phyloP scores from a whole-genome alignment of 257 asterid species.

The Solanum dulcamara region DNA sequence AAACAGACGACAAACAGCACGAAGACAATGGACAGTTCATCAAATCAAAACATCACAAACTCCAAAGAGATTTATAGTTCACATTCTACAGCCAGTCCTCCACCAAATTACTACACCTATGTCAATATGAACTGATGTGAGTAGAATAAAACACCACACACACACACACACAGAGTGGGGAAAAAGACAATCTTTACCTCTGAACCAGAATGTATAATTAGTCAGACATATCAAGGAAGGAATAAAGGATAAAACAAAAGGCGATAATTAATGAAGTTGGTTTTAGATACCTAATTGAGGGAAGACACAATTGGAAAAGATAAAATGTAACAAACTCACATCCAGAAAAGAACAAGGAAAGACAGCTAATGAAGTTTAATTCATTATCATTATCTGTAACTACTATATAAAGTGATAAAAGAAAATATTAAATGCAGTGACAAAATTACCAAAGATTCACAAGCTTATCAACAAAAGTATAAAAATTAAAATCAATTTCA shows the following conservation, averaged over 20 bases:
- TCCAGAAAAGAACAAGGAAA: not conserved
- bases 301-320: not conserved
- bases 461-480: not conserved
- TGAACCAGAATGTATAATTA: not conserved
- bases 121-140: not conserved
- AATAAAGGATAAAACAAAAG: not conserved
- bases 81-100: not conserved
- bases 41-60: not conserved
- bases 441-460: not conserved
- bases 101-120: not conserved
- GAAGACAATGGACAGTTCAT: not conserved
- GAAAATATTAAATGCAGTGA: not conserved
- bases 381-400: not conserved
- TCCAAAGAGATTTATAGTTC: not conserved
- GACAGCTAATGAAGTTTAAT: not conserved
- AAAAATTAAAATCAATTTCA: not conserved
- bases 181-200: not conserved
- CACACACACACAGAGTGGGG: not conserved
- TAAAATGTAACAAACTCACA: not conserved
- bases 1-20: not conserved
- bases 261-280: not conserved
- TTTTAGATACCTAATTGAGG: not conserved
- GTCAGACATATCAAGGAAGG: not conserved
- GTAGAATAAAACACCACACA: not conserved
- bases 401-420: not conserved